A percentile compares a stretch with the other conserved stretches of the same genome.
Evolutionary conservation across 805 yeast genomes (phyloP).

Genomic region (Ogataea nitratoaversa): DNA sequence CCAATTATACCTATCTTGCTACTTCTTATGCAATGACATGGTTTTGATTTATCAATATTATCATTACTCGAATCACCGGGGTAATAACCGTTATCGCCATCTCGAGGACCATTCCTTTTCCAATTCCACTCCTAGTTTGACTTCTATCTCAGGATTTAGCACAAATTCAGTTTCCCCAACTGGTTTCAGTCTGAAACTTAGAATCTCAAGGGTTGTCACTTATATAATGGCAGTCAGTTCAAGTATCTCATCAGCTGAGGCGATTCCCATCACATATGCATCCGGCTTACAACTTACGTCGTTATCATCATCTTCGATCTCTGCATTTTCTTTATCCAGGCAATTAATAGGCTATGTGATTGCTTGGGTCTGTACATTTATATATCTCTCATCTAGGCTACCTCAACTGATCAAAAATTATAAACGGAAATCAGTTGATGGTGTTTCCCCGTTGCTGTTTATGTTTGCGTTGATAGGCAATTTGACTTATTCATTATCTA

Average conservation of each 20-base stretch:
- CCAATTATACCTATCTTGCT: constrained; percentile 67
- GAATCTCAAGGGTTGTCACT: neutral
- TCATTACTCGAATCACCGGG: constrained; percentile 49
- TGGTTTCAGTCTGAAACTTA: neutral
- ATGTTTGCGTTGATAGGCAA: constrained; percentile 78
- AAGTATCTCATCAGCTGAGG: neutral
- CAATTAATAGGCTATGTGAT: constrained; percentile 33
- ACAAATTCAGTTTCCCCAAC: too few relatives aligned
- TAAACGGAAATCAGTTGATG: constrained; percentile 76
- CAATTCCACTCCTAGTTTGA: neutral
- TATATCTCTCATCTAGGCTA: constrained; percentile 73
- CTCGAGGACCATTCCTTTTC: neutral
- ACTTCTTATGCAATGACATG: constrained; percentile 70
- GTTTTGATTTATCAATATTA: constrained; percentile 66
- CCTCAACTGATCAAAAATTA: constrained; percentile 84
- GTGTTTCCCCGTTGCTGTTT: constrained; percentile 77
- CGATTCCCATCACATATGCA: neutral
- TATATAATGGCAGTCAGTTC: neutral
- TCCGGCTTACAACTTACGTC: too few relatives aligned
- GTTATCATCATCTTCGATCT: too few relatives aligned
- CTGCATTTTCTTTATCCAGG: neutral
- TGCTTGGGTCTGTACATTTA: constrained; percentile 77
- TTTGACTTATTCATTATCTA: constrained; percentile 69
- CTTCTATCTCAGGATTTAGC: too few relatives aligned
- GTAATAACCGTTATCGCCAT: neutral